phyloP scores from a whole-genome alignment of 208 protist species.

The Leishmania turanica region DNA sequence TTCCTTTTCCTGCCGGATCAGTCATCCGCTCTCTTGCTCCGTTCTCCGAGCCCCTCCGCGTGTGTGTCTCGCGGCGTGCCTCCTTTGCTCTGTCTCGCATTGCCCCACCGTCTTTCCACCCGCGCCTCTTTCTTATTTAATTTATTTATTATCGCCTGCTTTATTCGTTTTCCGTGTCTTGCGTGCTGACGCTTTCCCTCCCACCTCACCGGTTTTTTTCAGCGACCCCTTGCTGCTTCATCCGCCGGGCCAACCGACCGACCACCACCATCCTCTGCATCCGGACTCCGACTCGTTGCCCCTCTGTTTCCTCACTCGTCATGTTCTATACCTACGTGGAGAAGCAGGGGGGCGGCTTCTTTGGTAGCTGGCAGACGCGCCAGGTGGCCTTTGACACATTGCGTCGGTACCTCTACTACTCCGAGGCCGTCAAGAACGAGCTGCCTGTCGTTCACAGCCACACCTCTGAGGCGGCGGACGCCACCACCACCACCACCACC shows the following conservation, averaged over 20 bases:
- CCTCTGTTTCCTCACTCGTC: neutral
- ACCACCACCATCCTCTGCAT: neutral
- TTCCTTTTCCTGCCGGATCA: neutral
- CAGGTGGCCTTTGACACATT: slow-evolving; percentile 65
- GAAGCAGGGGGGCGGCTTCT: slow-evolving; percentile 52
- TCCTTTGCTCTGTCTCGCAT: neutral
- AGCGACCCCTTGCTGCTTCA: neutral
- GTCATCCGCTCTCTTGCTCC: neutral
- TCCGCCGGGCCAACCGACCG: neutral
- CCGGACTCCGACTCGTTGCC: neutral
- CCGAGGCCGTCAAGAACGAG: slow-evolving; percentile 21
- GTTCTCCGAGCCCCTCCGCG: neutral
- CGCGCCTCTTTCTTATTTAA: neutral
- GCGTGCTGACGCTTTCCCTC: neutral
- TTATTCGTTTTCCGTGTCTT: neutral
- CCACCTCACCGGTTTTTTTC: neutral
- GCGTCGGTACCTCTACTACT: slow-evolving; percentile 76
- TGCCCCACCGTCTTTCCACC: neutral
- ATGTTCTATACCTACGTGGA: slow-evolving; percentile 73
- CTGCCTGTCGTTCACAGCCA: neutral
- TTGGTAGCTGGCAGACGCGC: slow-evolving; percentile 49
- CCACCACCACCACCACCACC: neutral
- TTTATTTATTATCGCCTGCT: neutral
- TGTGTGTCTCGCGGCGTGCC: neutral
- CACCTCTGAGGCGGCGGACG: neutral